Conservation (phyloP, 768 basidiomycete genomes). For the Pisolithus tinctorius region DNA sequence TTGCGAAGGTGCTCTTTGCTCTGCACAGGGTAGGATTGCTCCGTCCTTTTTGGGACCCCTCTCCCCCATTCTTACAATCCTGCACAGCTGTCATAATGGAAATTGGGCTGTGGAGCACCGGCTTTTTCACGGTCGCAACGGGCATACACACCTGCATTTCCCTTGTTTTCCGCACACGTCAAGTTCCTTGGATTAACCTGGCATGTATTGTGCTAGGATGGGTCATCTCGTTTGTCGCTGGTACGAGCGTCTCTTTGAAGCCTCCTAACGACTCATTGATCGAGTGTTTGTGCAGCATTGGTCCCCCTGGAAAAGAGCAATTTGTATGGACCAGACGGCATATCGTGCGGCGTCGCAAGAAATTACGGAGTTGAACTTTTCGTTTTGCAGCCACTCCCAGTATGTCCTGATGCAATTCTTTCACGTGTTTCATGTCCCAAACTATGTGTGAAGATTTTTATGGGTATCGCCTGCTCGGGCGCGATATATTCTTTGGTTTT, state of each 20-base stretch:
- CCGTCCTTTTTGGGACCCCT: background rate
- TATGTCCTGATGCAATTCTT: conserved; percentile 24
- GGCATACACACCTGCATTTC: conserved; percentile 65
- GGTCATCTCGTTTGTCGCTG: conserved; percentile 40
- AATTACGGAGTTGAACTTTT: conserved; percentile 39
- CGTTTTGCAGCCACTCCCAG: conserved; percentile 57
- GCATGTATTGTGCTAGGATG: conserved; percentile 46
- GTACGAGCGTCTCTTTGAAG: conserved; percentile 32
- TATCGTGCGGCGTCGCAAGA: conserved; percentile 46
- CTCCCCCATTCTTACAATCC: background rate
- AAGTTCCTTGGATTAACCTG: conserved; percentile 42
- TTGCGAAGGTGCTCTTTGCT: conserved; percentile 42
- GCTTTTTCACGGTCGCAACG: conserved; percentile 60
- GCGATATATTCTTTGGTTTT: conserved; percentile 57
- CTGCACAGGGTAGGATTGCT: conserved; percentile 46
- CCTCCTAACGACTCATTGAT: background rate
- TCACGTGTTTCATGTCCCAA: background rate
- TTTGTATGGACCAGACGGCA: conserved; percentile 46
- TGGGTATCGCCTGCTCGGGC: conserved; percentile 49
- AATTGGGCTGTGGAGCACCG: conserved; percentile 52
- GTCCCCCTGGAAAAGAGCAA: conserved; percentile 30
- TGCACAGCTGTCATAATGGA: conserved; percentile 49
- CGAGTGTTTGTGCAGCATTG: conserved; percentile 24
- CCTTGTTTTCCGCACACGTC: conserved; percentile 50
- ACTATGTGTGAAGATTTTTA: conserved; percentile 40